phyloP scores from a whole-genome alignment of 345 rosid genomes.

The Psidium friedrichsthalianum region DNA sequence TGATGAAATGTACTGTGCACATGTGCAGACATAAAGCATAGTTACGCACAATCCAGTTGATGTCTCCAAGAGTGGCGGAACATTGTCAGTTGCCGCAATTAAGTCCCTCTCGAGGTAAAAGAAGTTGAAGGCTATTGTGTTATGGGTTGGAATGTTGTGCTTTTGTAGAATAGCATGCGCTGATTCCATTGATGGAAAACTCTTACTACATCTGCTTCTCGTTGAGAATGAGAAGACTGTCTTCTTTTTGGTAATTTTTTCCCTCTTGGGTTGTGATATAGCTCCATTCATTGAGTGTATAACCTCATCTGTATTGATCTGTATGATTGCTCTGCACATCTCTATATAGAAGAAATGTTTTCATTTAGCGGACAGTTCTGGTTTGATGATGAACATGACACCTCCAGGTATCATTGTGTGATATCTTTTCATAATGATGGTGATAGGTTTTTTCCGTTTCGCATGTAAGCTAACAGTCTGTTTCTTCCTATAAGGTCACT shows the following conservation, averaged over 20 bases:
- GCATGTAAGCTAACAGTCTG: background rate
- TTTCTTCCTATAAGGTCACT: background rate
- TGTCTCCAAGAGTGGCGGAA: background rate
- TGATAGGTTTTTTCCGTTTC: background rate
- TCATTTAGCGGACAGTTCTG: background rate
- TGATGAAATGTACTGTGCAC: background rate
- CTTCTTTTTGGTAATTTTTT: background rate
- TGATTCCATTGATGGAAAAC: background rate
- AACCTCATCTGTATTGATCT: background rate
- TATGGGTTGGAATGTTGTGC: background rate
- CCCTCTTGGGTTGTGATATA: conserved; percentile 8
- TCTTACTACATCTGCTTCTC: background rate
- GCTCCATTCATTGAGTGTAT: conserved; percentile 1
- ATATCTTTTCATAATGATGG: background rate
- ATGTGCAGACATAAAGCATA: background rate
- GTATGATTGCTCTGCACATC: background rate
- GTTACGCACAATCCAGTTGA: background rate
- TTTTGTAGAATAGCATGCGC: conserved; percentile 1
- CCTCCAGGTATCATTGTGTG: background rate
- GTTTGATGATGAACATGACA: background rate
- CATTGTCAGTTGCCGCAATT: background rate
- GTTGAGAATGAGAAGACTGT: background rate
- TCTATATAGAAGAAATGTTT: background rate
- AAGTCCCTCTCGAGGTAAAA: background rate
- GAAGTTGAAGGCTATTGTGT: background rate